These are phyloP conservation scores for Gossypium schwendimanii DNA, from an alignment of 441 rosid genomes.

Conservation along the genomic window DNA sequence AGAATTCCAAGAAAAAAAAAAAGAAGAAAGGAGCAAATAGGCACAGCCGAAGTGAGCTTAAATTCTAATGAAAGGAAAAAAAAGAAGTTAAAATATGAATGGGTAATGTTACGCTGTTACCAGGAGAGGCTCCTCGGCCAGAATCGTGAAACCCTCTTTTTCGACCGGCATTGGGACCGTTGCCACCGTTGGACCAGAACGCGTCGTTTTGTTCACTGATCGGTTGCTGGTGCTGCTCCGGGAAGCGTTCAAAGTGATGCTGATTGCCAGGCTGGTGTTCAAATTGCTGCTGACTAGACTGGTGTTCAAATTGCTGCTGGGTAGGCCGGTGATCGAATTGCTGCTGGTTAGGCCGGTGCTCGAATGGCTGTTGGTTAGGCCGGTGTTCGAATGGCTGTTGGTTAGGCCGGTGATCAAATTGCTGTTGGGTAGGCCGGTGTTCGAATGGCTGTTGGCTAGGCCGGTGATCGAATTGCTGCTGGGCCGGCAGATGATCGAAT, in stretches of 20 bases:
- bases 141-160: constrained; percentile 43
- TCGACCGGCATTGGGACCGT: constrained; percentile 27
- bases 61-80: background rate
- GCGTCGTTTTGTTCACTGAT: constrained; percentile 28
- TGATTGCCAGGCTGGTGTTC: constrained; percentile 21
- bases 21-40: background rate
- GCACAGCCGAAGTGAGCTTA: background rate
- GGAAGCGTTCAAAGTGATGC: constrained; percentile 9
- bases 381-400: constrained; percentile 10
- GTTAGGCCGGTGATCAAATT: background rate
- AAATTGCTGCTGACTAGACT: constrained; percentile 15
- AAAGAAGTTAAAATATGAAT: background rate
- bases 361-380: constrained; percentile 15
- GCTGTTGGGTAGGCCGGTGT: constrained; percentile 14
- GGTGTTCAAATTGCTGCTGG: constrained; percentile 15
- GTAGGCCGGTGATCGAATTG: constrained; percentile 19
- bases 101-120: constrained; percentile 8
- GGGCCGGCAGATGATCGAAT: constrained; percentile 16
- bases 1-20: background rate
- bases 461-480: background rate
- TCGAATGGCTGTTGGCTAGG: constrained; percentile 7
- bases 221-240: constrained; percentile 21
- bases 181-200: constrained; percentile 27
- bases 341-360: constrained; percentile 19
- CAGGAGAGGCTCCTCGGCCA: constrained; percentile 27